Evolutionary conservation across 78 protist species (phyloP), one percentile per base, ranked within the genome.

Genomic region (Dictyostelium citrinum): DNA sequence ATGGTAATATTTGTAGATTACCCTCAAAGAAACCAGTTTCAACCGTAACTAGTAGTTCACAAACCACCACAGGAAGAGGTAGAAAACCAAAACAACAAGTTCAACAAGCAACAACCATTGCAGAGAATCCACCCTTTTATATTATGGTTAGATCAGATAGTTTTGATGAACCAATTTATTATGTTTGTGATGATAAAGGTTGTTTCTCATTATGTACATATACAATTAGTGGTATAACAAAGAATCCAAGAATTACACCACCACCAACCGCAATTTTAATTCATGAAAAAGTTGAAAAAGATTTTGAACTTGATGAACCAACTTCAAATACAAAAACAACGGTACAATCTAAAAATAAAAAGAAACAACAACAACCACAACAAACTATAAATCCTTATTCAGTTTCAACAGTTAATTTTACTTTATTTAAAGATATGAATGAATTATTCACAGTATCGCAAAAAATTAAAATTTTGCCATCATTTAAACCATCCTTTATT

Each of bases 401-500:
- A 17, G 16, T 27, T 60, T 60, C 31, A 17, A n/a, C 29, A 3
- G 35, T 88, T 39, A 39, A 17, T 12, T 88, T 88, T 78, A 64
- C 84, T 1, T 61, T 78, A 6, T 76, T 61, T 64, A 39, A 67
- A n/a, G 93, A 31, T 16, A 22, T 67, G 39, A 33, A 0, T 1
- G 81, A 88, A 6, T 20, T 88, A 2, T 61, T 76, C 14, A 12
- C 76, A 20, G 9, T 27, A 2, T 83, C 80, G 10, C 64, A 88
- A 43, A 39, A 20, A 3, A 33, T 88, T 17, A 78, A 61, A n/a
- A 37, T 88, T 49, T 14, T 64, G n/a, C 93, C 93, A 78, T 88
- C 93, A 8, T 43, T 35, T 14, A 88, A 78, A 67, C 93, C 93
- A 67, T 78, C 93, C 1, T 67, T 5, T 12, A 37, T 88, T 6